Evolutionary conservation across 768 basidiomycete genomes (phyloP).

Genomic region (Lyophyllum shimeji): DNA sequence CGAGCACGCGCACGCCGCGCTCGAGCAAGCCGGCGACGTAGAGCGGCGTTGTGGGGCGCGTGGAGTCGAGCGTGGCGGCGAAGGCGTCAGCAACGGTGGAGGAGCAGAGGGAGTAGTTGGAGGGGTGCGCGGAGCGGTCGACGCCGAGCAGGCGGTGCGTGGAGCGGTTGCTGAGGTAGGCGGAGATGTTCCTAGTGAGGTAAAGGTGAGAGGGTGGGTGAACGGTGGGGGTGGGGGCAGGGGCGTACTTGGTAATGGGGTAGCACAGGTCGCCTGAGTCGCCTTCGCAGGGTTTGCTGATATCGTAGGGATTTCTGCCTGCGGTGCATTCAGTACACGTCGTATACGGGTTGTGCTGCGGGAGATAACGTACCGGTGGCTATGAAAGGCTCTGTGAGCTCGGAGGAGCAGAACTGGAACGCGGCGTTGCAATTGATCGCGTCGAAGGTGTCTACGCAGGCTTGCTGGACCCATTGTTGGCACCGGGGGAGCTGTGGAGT

Average conservation of each 20-base stretch:
- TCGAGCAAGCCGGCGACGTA: slow-evolving; percentile 71
- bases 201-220: neutral
- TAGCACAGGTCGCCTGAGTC: slow-evolving; percentile 54
- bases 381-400: slow-evolving; percentile 44
- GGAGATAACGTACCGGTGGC: slow-evolving; percentile 33
- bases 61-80: slow-evolving; percentile 36
- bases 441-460: slow-evolving; percentile 67
- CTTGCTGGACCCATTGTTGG: slow-evolving; percentile 47
- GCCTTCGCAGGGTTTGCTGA: slow-evolving; percentile 60
- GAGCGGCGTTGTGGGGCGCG: slow-evolving; percentile 43
- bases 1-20: slow-evolving; percentile 64
- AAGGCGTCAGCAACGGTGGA: slow-evolving; percentile 50
- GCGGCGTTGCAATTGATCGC: slow-evolving; percentile 65
- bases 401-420: slow-evolving; percentile 54
- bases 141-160: slow-evolving; percentile 64
- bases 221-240: neutral
- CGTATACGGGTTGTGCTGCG: neutral
- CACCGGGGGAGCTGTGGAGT: slow-evolving; percentile 59
- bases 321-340: neutral
- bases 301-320: slow-evolving; percentile 66
- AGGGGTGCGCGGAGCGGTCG: slow-evolving; percentile 37
- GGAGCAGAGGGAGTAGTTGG: slow-evolving; percentile 36
- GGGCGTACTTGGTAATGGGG: slow-evolving; percentile 40
- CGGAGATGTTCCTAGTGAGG: slow-evolving; percentile 45
- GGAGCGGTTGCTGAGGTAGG: slow-evolving; percentile 61